These are phyloP conservation scores for Colletotrichum abscissum DNA, from an alignment of 2,329 filamentous ascomycete genomes.

Conservation along the genomic window DNA sequence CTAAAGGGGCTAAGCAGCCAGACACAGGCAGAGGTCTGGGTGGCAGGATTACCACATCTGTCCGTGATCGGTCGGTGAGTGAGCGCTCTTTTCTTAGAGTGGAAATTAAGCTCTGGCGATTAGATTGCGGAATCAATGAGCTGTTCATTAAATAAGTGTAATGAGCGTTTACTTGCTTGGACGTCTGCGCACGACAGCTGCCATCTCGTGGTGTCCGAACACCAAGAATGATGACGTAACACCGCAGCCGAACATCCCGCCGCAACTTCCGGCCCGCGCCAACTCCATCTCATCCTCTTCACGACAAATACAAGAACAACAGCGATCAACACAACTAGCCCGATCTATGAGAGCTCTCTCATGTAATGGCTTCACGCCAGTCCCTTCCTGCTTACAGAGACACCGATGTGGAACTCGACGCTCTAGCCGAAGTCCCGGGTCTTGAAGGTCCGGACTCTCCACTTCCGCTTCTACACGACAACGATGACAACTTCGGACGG, in stretches of 20 bases:
- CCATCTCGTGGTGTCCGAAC: neutral
- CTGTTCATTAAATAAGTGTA: neutral
- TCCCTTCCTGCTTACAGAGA: slow-evolving; percentile 4
- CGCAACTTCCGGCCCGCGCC: neutral
- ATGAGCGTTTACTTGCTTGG: neutral
- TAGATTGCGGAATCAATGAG: neutral
- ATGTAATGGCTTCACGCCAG: neutral
- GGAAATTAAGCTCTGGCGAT: neutral
- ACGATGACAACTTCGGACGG: neutral
- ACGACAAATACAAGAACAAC: neutral
- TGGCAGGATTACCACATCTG: too few relatives aligned
- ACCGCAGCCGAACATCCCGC: neutral
- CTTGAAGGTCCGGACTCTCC: slow-evolving; percentile 23
- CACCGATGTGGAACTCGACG: slow-evolving; percentile 21
- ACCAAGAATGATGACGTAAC: slow-evolving; percentile 21
- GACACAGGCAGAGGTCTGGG: too few relatives aligned
- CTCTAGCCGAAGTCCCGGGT: neutral
- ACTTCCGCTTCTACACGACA: neutral
- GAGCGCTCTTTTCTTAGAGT: neutral
- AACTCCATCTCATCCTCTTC: neutral
- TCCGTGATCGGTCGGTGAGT: too few relatives aligned
- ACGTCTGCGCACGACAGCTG: neutral
- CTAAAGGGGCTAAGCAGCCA: too few relatives aligned
- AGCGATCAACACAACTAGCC: neutral
- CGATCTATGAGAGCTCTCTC: neutral